Conservation (phyloP, 2,329 filamentous ascomycete genomes). For the Penicillium sp. region DNA sequence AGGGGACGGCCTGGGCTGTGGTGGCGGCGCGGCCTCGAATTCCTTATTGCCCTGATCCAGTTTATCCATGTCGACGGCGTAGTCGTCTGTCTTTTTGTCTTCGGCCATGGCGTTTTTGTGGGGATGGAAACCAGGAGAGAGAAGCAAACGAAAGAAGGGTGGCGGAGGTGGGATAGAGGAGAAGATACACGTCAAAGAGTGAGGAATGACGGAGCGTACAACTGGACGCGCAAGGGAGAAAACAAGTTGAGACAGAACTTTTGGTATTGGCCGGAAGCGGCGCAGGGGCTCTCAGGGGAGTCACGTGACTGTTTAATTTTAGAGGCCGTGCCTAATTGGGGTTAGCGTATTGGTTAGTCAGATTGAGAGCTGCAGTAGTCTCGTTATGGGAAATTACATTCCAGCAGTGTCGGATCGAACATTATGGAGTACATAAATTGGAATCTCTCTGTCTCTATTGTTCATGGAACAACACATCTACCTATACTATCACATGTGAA, state of each 20-base stretch:
- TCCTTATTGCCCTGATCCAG: constrained; percentile 51
- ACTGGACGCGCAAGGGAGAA: constrained; percentile 15
- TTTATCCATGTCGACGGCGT: constrained; percentile 68
- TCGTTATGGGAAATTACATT: background rate
- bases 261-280: constrained; percentile 17
- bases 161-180: constrained; percentile 4
- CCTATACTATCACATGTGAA: background rate
- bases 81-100: constrained; percentile 83
- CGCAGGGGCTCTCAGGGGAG: constrained; percentile 1
- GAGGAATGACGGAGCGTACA: constrained; percentile 10
- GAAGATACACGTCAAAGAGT: background rate
- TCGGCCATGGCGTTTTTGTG: constrained; percentile 64
- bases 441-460: too few species aligned
- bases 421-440: background rate
- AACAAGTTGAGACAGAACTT: constrained; percentile 12
- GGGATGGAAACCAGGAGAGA: background rate
- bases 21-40: constrained; percentile 42
- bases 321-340: background rate
- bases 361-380: background rate
- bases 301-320: background rate
- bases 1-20: constrained; percentile 36
- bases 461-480: background rate
- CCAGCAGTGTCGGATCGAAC: background rate
- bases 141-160: background rate
- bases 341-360: background rate